Percentiles rank a stretch among this genome's conserved stretches.
Conservation (phyloP, 2,329 filamentous ascomycete species). For the Colletotrichum musicola region DNA sequence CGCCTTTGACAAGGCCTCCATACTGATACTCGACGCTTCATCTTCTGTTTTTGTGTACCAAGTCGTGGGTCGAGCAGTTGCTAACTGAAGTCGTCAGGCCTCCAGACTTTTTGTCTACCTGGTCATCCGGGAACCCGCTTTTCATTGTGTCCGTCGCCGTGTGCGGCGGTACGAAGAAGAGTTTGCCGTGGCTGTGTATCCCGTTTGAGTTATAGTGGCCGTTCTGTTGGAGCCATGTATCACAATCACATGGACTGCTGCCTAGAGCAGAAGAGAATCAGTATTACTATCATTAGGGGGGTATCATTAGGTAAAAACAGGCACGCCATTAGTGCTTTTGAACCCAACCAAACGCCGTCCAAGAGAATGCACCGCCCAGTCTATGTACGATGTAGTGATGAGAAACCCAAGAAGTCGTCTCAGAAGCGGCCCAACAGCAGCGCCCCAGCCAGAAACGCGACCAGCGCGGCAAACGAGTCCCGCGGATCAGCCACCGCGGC, state of each 20-base stretch:
- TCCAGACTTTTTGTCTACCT: background rate
- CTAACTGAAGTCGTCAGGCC: constrained; percentile 33
- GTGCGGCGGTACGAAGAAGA: constrained; percentile 17
- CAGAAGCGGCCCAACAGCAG: constrained; percentile 6
- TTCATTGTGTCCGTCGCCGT: constrained; percentile 15
- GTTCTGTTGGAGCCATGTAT: too few species aligned
- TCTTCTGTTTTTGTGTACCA: constrained; percentile 10
- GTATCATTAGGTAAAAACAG: constrained; percentile 17
- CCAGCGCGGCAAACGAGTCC: constrained; percentile 37
- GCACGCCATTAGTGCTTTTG: background rate
- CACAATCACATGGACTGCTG: too few species aligned
- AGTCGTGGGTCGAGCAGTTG: constrained; percentile 21
- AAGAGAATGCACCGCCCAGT: background rate
- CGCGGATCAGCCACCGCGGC: background rate
- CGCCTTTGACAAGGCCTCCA: constrained; percentile 41
- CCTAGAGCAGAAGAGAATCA: background rate
- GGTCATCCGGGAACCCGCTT: background rate
- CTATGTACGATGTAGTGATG: background rate
- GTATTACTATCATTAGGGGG: constrained; percentile 23
- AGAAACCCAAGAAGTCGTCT: background rate
- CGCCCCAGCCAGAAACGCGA: constrained; percentile 42
- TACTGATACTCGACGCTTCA: constrained; percentile 39
- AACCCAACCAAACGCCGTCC: constrained; percentile 24
- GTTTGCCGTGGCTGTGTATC: too few species aligned
- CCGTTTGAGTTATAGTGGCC: too few species aligned